Evolutionary conservation across 192 early-diverging fungal species (phyloP), one percentile per base, ranked within the genome.

Genomic region (Jimgerdemannia flammicorona): DNA sequence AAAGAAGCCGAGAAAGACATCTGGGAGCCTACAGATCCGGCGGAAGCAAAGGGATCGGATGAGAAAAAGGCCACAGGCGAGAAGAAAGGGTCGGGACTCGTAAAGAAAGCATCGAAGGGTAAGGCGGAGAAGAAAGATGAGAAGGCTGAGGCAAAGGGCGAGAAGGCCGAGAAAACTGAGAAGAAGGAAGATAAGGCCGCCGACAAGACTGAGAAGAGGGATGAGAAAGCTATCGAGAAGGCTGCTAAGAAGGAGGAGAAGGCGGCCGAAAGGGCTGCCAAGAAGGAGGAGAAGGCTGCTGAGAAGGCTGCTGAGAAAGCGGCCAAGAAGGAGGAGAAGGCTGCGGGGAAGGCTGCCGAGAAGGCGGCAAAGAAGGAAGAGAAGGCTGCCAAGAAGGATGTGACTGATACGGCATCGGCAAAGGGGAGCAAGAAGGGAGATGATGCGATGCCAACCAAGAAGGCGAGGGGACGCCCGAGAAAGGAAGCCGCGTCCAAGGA

Each of bases 1-100:
- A 77, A 77, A 72, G 66, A 66, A 19, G 40, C 65, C 40, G 69
- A 77, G 68, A 40, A 77, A 68, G 29, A 39, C 71, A n/a, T 67
- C 64, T 8, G 76, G 69, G 40, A 66, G 44, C 42, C 71, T 69
- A 72, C 71, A 66, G 67, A 69, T 69, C 39, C 67, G 10, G 67
- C 67, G 41, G 19, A 65, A 19, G 29, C 29, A 29, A 59, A 59
- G 49, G 14, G 14, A 14, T 39, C 63, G 3, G 69, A 18, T 19
- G 71, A 77, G 18, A 43, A 67, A 63, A 18, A 69, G n/a, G 65
- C 76, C 44, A 1, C 49, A 6, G 14, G 49, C 49, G 49, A 59
- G 49, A 59, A 59, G 49, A 59, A 59, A 14, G 49, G 49, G 14
- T 59, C 49, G 14, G 49, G 49, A 59, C 49, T 59, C 14, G 49